These are phyloP conservation scores for Kodamaea alishanica DNA, from an alignment of 1,139 yeast genomes.

Conservation along the genomic window DNA sequence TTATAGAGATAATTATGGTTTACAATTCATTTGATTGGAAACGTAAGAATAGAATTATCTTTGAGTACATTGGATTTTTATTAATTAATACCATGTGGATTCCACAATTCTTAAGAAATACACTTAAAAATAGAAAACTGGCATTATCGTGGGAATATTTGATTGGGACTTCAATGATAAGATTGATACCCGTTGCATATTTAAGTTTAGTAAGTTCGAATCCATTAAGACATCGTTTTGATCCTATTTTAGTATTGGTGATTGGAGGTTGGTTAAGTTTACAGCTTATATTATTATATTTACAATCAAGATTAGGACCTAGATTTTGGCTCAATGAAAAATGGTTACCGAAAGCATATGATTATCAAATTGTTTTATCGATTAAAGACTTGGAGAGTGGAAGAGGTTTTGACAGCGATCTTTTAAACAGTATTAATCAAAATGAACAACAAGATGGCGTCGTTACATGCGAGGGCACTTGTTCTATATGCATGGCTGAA, in stretches of 20 bases:
- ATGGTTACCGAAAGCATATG: constrained; percentile 73
- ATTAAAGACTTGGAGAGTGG: constrained; percentile 57
- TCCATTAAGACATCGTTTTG: constrained; percentile 57
- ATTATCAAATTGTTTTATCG: constrained; percentile 68
- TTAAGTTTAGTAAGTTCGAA: constrained; percentile 43
- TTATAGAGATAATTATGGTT: constrained; percentile 57
- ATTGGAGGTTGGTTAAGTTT: constrained; percentile 50
- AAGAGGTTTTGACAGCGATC: constrained; percentile 42
- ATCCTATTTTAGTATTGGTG: constrained; percentile 44
- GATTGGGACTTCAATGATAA: constrained; percentile 57
- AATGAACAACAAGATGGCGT: constrained; percentile 27
- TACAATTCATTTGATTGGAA: constrained; percentile 67
- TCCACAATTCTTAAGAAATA: constrained; percentile 85
- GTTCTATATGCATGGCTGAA: constrained; percentile 87
- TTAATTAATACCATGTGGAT: constrained; percentile 74
- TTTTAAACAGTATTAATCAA: constrained; percentile 29
- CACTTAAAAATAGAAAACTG: constrained; percentile 63
- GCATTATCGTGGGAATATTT: constrained; percentile 72
- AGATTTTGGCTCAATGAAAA: constrained; percentile 78
- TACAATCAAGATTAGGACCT: constrained; percentile 70
- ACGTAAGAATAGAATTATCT: constrained; percentile 44
- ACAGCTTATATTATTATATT: constrained; percentile 53
- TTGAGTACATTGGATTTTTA: constrained; percentile 55
- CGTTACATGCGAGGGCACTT: constrained; percentile 46
- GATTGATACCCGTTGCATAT: constrained; percentile 66